Evolutionary conservation across 495 filamentous ascomycete genomes (phyloP).

Genomic region (Astrothelium macrocarpum): DNA sequence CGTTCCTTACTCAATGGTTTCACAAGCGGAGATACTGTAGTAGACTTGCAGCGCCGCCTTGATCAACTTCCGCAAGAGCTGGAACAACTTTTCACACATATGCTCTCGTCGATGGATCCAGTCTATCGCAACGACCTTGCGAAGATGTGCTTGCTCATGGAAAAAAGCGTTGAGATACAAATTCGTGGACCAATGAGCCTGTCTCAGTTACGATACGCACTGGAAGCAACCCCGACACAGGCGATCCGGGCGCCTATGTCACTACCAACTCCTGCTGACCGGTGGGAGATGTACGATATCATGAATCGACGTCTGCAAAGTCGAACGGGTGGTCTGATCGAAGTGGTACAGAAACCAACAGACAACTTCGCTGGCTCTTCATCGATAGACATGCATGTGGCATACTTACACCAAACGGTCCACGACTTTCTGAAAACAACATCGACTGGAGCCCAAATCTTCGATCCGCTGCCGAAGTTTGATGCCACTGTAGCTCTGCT

Average conservation of each 20-base stretch:
- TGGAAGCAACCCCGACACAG: not conserved
- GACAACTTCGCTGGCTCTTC: not conserved
- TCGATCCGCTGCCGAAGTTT: not conserved
- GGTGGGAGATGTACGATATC: not conserved
- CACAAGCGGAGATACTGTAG: constrained; percentile 14
- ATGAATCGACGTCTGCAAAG: not conserved
- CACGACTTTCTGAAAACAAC: not conserved
- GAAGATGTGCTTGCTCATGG: too few relatives aligned
- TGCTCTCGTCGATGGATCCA: not conserved
- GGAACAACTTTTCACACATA: constrained; percentile 6
- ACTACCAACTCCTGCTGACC: not conserved
- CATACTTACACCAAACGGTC: not conserved
- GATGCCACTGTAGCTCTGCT: too few relatives aligned
- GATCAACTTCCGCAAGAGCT: constrained; percentile 15
- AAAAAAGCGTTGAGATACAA: too few relatives aligned
- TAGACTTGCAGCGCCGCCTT: constrained; percentile 13
- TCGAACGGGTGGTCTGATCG: not conserved
- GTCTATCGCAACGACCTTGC: too few relatives aligned
- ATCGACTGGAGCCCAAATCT: not conserved
- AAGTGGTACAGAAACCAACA: not conserved
- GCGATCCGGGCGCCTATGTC: not conserved
- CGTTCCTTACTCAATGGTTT: constrained; percentile 19
- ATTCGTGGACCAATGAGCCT: not conserved
- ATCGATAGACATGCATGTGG: not conserved
- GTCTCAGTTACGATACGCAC: not conserved